Evolutionary conservation across 1,284 basidiomycete genomes (phyloP), one percentile per base, ranked within the genome.

Genomic region (Pulchroboletus neoregius): DNA sequence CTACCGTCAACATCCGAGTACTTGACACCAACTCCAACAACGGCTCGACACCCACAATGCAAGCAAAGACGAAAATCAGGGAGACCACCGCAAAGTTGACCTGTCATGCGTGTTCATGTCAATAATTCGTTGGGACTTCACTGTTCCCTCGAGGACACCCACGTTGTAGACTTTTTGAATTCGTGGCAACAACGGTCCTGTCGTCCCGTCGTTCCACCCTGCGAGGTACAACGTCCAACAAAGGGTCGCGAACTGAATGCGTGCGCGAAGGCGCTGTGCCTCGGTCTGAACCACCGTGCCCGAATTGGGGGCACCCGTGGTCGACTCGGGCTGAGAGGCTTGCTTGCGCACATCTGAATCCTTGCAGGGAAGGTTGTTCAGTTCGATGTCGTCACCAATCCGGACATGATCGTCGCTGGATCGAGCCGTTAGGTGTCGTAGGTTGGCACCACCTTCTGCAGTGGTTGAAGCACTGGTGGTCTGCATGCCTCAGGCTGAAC

Each of bases 161-260:
- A 66, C 63, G 12, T 53, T 24, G 43, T 65, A 68, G 9, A 68
- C 63, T 31, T 43, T 48, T 39, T 68, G 62, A 27, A 65, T 66
- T 2, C 62, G 57, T 2, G 66, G 62, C 26, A 65, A 49, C 39
- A 68, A 39, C n/a, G 62, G 62, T 5, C 62, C 66, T 20, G 58
- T 68, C 15, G 62, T 51, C 6, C 39, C 66, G 27, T 68, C 62
- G 39, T 68, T 68, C 62, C 66, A 68, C 18, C 62, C 62, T 0
- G 51, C 39, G 22, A 68, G 47, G 42, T 55, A 65, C 12, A 67
- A 2, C 16, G 62, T 60, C 61, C 61, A 67, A 43, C 65, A 65
- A 3, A 65, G 55, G 5, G 66, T 49, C 6, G 31, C 47, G 15
- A 68, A 59, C 23, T 68, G 62, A 22, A 67, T 43, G 4, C 37